A percentile compares a stretch with the other conserved stretches of the same genome.
These are phyloP conservation scores for Xylariaceae sp. DNA, from an alignment of 2,329 filamentous ascomycete genomes.

Conservation along the genomic window DNA sequence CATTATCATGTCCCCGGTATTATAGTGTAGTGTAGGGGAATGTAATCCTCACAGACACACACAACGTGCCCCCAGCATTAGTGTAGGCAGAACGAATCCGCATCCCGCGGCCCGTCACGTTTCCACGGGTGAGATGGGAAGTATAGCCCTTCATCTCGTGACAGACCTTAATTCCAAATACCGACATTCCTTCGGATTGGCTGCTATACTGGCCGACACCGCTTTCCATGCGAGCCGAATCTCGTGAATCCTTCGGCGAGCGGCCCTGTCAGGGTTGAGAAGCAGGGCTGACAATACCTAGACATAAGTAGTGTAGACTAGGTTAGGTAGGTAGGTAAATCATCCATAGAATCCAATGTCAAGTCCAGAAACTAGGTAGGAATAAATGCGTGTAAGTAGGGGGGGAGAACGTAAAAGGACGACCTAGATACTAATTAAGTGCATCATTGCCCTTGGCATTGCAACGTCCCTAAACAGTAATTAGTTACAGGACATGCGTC, in stretches of 20 bases:
- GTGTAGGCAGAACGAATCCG: not conserved
- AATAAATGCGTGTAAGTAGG: too few relatives aligned
- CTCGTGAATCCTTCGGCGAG: slow-evolving; percentile 15
- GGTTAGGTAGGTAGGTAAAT: not conserved
- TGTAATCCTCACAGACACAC: not conserved
- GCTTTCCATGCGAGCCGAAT: slow-evolving; percentile 10
- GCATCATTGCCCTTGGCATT: too few relatives aligned
- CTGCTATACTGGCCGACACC: slow-evolving; percentile 6
- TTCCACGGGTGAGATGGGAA: not conserved
- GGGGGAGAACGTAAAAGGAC: too few relatives aligned
- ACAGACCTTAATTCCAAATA: slow-evolving; percentile 17
- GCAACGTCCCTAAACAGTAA: too few relatives aligned
- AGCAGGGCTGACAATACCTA: slow-evolving; percentile 2
- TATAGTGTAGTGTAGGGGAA: too few relatives aligned
- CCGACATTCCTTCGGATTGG: slow-evolving; percentile 4
- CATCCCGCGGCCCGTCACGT: not conserved
- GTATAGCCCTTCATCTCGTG: not conserved
- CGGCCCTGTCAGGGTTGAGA: slow-evolving; percentile 9
- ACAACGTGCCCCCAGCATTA: not conserved
- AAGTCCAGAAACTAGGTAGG: too few relatives aligned
- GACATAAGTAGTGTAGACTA: too few relatives aligned
- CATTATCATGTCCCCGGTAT: too few relatives aligned
- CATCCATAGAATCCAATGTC: too few relatives aligned
- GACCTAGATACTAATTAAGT: too few relatives aligned
- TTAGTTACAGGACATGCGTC: too few relatives aligned